These are phyloP conservation scores for Halteria grandinella DNA, from an alignment of 73 alveolate genomes.

Conservation along the genomic window DNA sequence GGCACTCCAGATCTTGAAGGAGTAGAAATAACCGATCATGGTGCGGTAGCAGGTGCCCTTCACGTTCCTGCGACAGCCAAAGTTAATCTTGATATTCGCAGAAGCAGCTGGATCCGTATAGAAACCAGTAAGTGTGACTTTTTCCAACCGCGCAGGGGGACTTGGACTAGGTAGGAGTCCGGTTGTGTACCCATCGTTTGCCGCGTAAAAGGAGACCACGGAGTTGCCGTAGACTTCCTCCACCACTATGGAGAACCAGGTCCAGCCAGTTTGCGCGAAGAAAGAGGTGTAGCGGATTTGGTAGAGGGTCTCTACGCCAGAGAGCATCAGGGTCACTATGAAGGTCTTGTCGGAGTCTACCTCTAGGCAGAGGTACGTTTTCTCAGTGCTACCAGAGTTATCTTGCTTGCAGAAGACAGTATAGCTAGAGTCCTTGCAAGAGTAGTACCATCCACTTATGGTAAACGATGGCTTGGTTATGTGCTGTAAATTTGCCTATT, in stretches of 20 bases:
- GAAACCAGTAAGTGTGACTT: neutral
- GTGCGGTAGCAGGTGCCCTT: neutral
- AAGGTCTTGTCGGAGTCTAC: constrained; percentile 19
- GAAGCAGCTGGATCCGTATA: constrained; percentile 25
- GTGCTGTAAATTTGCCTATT: neutral
- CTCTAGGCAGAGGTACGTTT: constrained; percentile 6
- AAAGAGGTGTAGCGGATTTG: constrained; percentile 2
- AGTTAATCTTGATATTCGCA: neutral
- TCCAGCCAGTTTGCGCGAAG: constrained; percentile 37
- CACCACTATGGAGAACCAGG: constrained; percentile 25
- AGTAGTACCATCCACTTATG: constrained; percentile 29
- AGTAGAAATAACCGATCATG: constrained; percentile 6
- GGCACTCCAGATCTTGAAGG: constrained; percentile 10
- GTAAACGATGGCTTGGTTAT: neutral
- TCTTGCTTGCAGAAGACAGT: constrained; percentile 35
- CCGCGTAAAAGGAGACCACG: constrained; percentile 10
- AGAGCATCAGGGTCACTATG: neutral
- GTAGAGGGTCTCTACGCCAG: neutral
- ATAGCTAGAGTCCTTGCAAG: constrained; percentile 15
- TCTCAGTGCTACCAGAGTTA: neutral
- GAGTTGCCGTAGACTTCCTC: neutral
- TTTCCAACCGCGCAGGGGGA: neutral
- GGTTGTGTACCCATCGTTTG: constrained; percentile 17
- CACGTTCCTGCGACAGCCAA: neutral
- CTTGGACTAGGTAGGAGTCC: constrained; percentile 7